These are phyloP conservation scores for Yamadazyma insecticola DNA, from an alignment of 805 yeast species.

Conservation along the genomic window DNA sequence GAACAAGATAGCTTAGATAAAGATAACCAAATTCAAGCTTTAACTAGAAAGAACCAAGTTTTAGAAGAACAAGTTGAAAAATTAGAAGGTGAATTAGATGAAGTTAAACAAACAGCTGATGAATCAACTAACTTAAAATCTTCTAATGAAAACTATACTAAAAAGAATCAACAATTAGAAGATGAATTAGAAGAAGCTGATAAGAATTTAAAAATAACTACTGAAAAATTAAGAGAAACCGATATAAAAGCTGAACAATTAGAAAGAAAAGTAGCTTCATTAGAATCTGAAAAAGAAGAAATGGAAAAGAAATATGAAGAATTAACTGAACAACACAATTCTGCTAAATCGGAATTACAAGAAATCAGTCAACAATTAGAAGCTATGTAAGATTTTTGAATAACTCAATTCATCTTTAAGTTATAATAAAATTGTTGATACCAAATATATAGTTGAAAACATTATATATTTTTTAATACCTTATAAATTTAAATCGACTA, in stretches of 20 bases:
- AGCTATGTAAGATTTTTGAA: conserved; percentile 39
- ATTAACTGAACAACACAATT: conserved; percentile 71
- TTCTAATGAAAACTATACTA: conserved; percentile 84
- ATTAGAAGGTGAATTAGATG: conserved; percentile 67
- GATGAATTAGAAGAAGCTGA: conserved; percentile 90
- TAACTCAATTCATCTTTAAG: not conserved
- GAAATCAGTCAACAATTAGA: conserved; percentile 96
- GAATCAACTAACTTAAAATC: conserved; percentile 86
- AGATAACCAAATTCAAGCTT: conserved; percentile 91
- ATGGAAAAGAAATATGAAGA: conserved; percentile 91
- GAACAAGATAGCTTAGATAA: conserved; percentile 90
- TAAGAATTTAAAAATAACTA: conserved; percentile 85
- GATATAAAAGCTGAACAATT: conserved; percentile 95
- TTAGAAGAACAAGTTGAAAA: conserved; percentile 81
- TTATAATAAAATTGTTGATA: no score
- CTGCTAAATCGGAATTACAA: conserved; percentile 90
- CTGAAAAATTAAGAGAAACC: conserved; percentile 89
- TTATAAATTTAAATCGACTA: no score
- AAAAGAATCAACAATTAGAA: conserved; percentile 85
- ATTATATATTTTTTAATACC: no score
- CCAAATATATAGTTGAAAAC: not conserved
- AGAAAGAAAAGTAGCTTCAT: conserved; percentile 87
- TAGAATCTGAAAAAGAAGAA: conserved; percentile 88
- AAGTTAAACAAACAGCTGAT: conserved; percentile 81
- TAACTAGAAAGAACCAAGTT: conserved; percentile 86